These are phyloP conservation scores for Lepiota subincarnata DNA, from an alignment of 768 basidiomycete species.

Conservation along the genomic window DNA sequence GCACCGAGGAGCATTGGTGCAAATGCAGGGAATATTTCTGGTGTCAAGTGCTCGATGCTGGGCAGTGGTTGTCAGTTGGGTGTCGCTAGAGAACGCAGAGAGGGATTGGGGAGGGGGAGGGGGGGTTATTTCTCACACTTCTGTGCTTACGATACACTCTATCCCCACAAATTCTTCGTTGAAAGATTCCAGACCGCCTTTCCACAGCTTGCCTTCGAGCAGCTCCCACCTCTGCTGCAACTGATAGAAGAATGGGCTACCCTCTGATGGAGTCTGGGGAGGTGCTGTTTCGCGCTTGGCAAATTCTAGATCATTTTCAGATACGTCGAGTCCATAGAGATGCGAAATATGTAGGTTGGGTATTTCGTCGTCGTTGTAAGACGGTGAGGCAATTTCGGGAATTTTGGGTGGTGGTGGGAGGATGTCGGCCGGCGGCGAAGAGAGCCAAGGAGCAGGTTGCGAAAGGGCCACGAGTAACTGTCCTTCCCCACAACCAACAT, in stretches of 20 bases:
- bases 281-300: constrained; percentile 50
- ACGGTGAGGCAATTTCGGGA: constrained; percentile 21
- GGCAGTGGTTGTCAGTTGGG: background rate
- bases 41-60: constrained; percentile 79
- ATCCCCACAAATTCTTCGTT: constrained; percentile 62
- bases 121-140: constrained; percentile 57
- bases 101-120: background rate
- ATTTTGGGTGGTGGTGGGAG: constrained; percentile 22
- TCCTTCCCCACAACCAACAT: constrained; percentile 85
- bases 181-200: constrained; percentile 64
- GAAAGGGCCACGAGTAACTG: constrained; percentile 64
- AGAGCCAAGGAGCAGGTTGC: constrained; percentile 71
- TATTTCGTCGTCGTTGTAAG: constrained; percentile 39
- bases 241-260: constrained; percentile 15
- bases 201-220: constrained; percentile 63
- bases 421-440: constrained; percentile 34
- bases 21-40: constrained; percentile 54
- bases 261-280: constrained; percentile 14
- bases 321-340: constrained; percentile 70
- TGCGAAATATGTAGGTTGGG: constrained; percentile 54
- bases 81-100: constrained; percentile 1
- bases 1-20: constrained; percentile 70
- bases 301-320: constrained; percentile 44
- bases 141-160: constrained; percentile 73
- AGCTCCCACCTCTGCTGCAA: constrained; percentile 60